phyloP scores from a whole-genome alignment of 202 grass and related monocot genomes.

The Alloteropsis angusta region DNA sequence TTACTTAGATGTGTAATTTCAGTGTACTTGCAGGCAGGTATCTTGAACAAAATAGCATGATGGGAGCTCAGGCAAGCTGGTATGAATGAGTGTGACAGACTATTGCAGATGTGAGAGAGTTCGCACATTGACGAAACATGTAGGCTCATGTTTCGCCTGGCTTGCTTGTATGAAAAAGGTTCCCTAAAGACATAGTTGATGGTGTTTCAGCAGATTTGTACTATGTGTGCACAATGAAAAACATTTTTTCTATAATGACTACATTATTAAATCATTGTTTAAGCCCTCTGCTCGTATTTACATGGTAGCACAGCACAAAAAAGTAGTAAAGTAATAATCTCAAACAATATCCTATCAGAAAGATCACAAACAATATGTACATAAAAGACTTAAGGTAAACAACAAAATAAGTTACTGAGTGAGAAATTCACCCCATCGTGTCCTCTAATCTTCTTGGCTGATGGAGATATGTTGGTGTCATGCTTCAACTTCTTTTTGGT shows the following conservation, averaged over 20 bases:
- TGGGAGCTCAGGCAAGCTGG: background rate
- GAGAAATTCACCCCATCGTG: constrained; percentile 79
- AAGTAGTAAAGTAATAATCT: constrained; percentile 9
- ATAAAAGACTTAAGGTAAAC: constrained; percentile 1
- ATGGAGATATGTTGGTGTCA: constrained; percentile 35
- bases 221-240: background rate
- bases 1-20: constrained; percentile 7
- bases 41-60: background rate
- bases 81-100: background rate
- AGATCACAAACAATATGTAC: constrained; percentile 8
- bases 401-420: background rate
- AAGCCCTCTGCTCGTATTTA: background rate
- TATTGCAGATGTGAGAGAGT: constrained; percentile 9
- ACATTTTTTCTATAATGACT: background rate
- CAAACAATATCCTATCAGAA: constrained; percentile 9
- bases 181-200: background rate
- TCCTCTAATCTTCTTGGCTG: constrained; percentile 69
- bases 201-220: background rate
- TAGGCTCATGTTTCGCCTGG: background rate
- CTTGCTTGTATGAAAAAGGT: constrained; percentile 11
- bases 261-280: constrained; percentile 13
- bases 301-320: background rate
- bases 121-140: background rate
- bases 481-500: constrained; percentile 58
- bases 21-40: constrained; percentile 1